Evolutionary conservation across 2,329 filamentous ascomycete genomes (phyloP).

Genomic region (Sporothrix variecibatus): DNA sequence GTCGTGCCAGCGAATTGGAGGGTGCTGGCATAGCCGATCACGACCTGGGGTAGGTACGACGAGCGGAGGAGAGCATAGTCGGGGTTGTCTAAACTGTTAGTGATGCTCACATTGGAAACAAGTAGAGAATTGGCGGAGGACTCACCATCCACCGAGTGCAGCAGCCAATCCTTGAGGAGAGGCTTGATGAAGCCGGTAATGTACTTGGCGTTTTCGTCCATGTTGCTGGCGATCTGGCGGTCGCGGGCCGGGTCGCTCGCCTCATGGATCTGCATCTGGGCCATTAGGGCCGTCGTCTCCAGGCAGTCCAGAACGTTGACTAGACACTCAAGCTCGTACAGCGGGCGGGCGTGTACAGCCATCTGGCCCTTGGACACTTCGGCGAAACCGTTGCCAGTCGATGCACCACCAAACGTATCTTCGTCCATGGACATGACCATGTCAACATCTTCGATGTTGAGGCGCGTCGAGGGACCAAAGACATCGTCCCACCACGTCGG

Average conservation of each 20-base stretch:
- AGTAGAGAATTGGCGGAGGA: neutral
- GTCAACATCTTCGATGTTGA: constrained; percentile 21
- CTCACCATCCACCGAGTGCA: constrained; percentile 57
- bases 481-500: constrained; percentile 40
- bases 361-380: constrained; percentile 47
- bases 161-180: constrained; percentile 66
- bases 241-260: constrained; percentile 44
- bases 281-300: constrained; percentile 64
- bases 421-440: constrained; percentile 40
- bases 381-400: constrained; percentile 9
- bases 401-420: constrained; percentile 32
- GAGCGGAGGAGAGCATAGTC: constrained; percentile 68
- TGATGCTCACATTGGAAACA: neutral
- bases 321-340: constrained; percentile 69
- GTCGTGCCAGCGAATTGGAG: constrained; percentile 77
- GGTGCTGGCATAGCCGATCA: constrained; percentile 80
- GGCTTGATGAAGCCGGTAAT: constrained; percentile 60
- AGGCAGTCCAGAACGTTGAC: constrained; percentile 66
- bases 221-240: constrained; percentile 55
- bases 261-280: constrained; percentile 54
- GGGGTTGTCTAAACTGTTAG: constrained; percentile 49
- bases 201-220: constrained; percentile 57
- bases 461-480: constrained; percentile 34
- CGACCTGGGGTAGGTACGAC: constrained; percentile 80
- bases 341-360: constrained; percentile 59